Conservation (phyloP, 768 basidiomycete genomes). For the Lactarius pseudohatsudake region DNA sequence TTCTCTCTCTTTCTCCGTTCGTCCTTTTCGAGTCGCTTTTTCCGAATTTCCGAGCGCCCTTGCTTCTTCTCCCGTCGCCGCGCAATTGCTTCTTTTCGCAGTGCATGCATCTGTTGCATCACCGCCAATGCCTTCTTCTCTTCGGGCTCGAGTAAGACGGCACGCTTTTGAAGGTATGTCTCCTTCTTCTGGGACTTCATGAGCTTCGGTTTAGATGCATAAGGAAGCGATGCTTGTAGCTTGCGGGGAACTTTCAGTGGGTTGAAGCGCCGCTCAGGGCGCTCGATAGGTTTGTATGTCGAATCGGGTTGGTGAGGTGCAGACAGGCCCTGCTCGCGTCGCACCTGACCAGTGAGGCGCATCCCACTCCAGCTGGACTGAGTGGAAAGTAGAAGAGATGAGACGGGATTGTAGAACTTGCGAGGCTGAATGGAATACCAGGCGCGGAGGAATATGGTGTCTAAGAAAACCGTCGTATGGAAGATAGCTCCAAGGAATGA, state of each 20-base stretch:
- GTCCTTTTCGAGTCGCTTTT: conserved; percentile 72
- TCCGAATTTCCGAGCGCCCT: conserved; percentile 65
- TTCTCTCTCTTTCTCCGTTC: conserved; percentile 62
- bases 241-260: conserved; percentile 84
- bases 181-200: conserved; percentile 68
- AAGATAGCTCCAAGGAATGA: not conserved
- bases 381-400: conserved; percentile 80
- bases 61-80: conserved; percentile 83
- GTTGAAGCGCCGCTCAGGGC: conserved; percentile 84
- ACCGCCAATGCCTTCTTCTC: conserved; percentile 91
- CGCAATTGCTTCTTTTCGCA: conserved; percentile 84
- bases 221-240: conserved; percentile 88
- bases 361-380: conserved; percentile 89
- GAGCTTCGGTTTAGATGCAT: conserved; percentile 86
- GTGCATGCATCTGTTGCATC: conserved; percentile 89
- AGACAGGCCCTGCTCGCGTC: conserved; percentile 80
- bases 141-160: conserved; percentile 93
- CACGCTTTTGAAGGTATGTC: conserved; percentile 94
- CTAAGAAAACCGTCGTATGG: conserved; percentile 40
- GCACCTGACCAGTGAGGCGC: conserved; percentile 92
- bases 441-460: conserved; percentile 91
- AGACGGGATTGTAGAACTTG: conserved; percentile 96
- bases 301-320: conserved; percentile 84
- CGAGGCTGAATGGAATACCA: conserved; percentile 97
- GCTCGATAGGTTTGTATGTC: conserved; percentile 80